These are phyloP conservation scores for Floccularia luteovirens DNA, from an alignment of 768 basidiomycete species.

Conservation along the genomic window DNA sequence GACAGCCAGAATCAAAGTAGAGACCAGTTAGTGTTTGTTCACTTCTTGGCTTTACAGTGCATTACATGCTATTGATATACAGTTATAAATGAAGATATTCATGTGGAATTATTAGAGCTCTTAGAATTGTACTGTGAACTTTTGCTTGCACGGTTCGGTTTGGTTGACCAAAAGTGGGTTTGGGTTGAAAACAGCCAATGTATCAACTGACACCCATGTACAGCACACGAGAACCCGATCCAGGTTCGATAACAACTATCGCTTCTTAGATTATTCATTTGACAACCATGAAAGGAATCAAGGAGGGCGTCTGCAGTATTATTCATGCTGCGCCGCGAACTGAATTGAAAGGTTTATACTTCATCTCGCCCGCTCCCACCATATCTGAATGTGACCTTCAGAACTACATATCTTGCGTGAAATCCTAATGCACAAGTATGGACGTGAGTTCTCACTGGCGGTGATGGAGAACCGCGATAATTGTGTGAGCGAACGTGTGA, in stretches of 20 bases:
- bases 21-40: conserved; percentile 53
- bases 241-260: conserved; percentile 32
- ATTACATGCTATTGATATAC: conserved; percentile 7
- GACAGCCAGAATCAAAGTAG: conserved; percentile 79
- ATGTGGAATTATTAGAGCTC: conserved; percentile 84
- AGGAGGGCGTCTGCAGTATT: conserved; percentile 82
- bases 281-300: conserved; percentile 21
- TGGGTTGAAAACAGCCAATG: conserved; percentile 5
- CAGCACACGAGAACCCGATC: conserved; percentile 81
- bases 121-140: conserved; percentile 94
- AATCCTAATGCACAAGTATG: conserved; percentile 93
- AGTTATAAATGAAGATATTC: conserved; percentile 83
- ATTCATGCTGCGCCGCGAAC: conserved; percentile 90
- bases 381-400: conserved; percentile 16
- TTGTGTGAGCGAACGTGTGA: conserved; percentile 79
- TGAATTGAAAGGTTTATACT: conserved; percentile 68
- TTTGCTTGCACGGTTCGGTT: conserved; percentile 84
- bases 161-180: conserved; percentile 85
- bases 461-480: conserved; percentile 80
- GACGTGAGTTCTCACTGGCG: conserved; percentile 80
- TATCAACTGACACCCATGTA: conserved; percentile 7
- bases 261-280: neutral
- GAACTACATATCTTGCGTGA: conserved; percentile 90
- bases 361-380: conserved; percentile 1
- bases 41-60: neutral